phyloP scores from a whole-genome alignment of 345 rosid genomes.

The Eucalyptus melliodora region DNA sequence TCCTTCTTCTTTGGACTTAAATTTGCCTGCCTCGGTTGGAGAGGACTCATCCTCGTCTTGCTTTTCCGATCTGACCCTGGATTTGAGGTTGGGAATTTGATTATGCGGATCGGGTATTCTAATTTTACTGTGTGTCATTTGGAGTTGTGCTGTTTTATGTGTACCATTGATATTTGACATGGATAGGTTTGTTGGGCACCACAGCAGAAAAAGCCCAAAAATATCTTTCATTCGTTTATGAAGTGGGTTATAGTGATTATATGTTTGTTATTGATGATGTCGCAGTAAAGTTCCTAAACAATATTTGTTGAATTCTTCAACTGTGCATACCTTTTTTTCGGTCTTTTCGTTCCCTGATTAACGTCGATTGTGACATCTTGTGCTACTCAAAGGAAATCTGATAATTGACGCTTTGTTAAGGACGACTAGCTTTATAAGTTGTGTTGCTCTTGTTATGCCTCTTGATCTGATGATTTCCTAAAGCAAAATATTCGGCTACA shows the following conservation, averaged over 20 bases:
- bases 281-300: neutral
- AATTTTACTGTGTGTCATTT: neutral
- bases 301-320: neutral
- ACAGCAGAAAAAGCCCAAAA: neutral
- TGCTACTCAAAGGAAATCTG: neutral
- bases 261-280: neutral
- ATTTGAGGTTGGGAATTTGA: slow-evolving; percentile 49
- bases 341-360: neutral
- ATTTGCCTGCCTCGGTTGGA: slow-evolving; percentile 43
- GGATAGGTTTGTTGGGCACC: neutral
- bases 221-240: neutral
- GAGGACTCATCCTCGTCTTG: slow-evolving; percentile 25
- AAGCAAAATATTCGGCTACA: neutral
- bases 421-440: neutral
- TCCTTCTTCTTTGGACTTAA: slow-evolving; percentile 37
- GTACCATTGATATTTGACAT: neutral
- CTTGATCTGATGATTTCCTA: neutral
- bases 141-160: neutral
- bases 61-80: slow-evolving; percentile 34
- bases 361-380: neutral
- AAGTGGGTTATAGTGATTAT: neutral
- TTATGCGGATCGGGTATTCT: neutral
- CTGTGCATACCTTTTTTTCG: neutral
- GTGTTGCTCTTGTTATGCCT: neutral
- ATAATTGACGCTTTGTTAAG: neutral